A percentile compares a stretch with the other conserved stretches of the same genome.
Evolutionary conservation across 2,329 filamentous ascomycete genomes (phyloP).

Genomic region (Phialocephala subalpina): DNA sequence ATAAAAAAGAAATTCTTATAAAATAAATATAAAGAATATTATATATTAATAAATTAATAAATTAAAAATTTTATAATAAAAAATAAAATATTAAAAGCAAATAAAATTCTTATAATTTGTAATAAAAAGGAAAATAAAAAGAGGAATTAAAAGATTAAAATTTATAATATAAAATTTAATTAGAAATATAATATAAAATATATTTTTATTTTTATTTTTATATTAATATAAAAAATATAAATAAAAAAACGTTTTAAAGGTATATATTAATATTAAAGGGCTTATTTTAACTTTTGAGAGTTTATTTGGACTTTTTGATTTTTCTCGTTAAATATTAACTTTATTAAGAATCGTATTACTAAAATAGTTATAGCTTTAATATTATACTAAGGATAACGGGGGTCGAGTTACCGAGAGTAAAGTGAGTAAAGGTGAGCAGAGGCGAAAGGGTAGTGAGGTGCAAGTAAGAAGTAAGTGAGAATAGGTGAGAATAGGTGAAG

Average conservation of each 20-base stretch:
- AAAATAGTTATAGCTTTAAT: background rate
- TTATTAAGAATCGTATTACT: conserved; percentile 13
- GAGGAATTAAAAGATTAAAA: background rate
- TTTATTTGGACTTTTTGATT: background rate
- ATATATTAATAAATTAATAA: background rate
- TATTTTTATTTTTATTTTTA: background rate
- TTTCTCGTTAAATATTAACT: conserved; percentile 6
- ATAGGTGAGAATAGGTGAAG: background rate
- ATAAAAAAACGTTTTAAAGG: background rate
- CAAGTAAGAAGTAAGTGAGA: background rate
- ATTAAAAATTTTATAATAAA: too few relatives aligned
- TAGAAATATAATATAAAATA: background rate
- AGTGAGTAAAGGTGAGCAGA: conserved; percentile 9
- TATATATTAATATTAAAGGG: background rate
- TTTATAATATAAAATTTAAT: background rate
- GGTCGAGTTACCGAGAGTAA: conserved; percentile 3
- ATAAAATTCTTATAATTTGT: too few relatives aligned
- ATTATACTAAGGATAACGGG: conserved; percentile 3
- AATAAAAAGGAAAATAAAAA: background rate
- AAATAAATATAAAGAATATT: background rate
- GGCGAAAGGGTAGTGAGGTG: conserved; percentile 1
- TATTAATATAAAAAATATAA: background rate
- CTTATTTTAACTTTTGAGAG: background rate
- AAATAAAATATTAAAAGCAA: too few relatives aligned
- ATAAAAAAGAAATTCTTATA: too few relatives aligned